Evolutionary conservation across 2,329 filamentous ascomycete species (phyloP).

Genomic region (Tothia fuscella): DNA sequence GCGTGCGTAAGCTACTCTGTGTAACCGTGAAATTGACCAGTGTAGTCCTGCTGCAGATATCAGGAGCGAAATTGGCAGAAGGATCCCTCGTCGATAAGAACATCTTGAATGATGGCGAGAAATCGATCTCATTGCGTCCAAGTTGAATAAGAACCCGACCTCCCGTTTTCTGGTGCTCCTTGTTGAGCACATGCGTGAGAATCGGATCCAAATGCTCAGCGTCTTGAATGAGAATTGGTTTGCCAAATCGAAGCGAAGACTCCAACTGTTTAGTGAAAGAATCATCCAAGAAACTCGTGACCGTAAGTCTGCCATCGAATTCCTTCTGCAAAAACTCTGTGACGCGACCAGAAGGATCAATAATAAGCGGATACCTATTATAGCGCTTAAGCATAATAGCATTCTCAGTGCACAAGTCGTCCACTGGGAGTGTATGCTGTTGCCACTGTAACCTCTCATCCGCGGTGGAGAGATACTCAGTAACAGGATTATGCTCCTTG

Average conservation of each 20-base stretch:
- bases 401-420: constrained; percentile 97
- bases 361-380: constrained; percentile 96
- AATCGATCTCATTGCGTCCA: constrained; percentile 97
- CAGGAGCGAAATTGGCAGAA: constrained; percentile 86
- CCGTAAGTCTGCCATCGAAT: constrained; percentile 84
- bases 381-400: constrained; percentile 95
- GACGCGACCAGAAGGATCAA: constrained; percentile 89
- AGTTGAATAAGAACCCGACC: constrained; percentile 97
- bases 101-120: constrained; percentile 90
- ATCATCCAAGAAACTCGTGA: constrained; percentile 96
- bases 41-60: constrained; percentile 95
- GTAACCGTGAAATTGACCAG: constrained; percentile 99
- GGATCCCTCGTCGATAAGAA: constrained; percentile 94
- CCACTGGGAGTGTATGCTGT: constrained; percentile 81
- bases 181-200: constrained; percentile 96
- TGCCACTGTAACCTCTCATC: constrained; percentile 95
- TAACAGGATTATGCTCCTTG: constrained; percentile 88
- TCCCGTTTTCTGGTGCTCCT: constrained; percentile 97
- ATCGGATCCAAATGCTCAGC: constrained; percentile 95
- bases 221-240: constrained; percentile 96
- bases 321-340: constrained; percentile 94
- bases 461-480: constrained; percentile 91
- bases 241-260: constrained; percentile 92
- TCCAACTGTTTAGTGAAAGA: constrained; percentile 97
- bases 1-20: constrained; percentile 95